These are phyloP conservation scores for Ceratobasidium papillatum DNA, from an alignment of 1,284 basidiomycete genomes.

Conservation along the genomic window DNA sequence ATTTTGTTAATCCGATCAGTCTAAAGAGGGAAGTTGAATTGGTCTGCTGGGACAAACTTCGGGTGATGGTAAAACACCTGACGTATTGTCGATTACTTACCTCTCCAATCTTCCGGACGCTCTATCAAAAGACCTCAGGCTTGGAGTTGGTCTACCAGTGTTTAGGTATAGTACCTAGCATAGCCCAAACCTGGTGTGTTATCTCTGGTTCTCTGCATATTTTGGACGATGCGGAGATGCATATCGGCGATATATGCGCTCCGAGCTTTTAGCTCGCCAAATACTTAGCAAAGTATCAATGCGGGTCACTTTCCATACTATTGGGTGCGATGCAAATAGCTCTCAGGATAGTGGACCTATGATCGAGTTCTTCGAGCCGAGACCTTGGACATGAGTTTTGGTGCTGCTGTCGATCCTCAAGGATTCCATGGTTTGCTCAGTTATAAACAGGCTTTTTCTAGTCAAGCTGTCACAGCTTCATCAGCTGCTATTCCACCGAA, in stretches of 20 bases:
- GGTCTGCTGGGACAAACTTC: constrained; percentile 31
- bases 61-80: constrained; percentile 15
- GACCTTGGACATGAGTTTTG: no score
- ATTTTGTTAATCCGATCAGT: constrained; percentile 3
- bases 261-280: background rate
- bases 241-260: constrained; percentile 3
- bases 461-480: no score
- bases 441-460: no score
- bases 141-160: background rate
- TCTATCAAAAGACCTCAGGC: background rate
- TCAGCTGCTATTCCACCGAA: no score
- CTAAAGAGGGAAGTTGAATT: constrained; percentile 7
- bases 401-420: no score
- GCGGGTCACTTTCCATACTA: background rate
- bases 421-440: no score
- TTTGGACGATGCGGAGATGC: constrained; percentile 12
- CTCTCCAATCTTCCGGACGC: constrained; percentile 7
- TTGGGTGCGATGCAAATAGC: background rate
- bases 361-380: background rate
- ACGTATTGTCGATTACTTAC: constrained; percentile 8
- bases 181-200: background rate
- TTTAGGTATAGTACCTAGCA: background rate
- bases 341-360: background rate
- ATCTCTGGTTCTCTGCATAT: background rate
- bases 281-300: background rate